Percentiles rank a stretch among this genome's conserved stretches.
Conservation (phyloP, 805 yeast genomes). For the Sporopachydermia lactativora region DNA sequence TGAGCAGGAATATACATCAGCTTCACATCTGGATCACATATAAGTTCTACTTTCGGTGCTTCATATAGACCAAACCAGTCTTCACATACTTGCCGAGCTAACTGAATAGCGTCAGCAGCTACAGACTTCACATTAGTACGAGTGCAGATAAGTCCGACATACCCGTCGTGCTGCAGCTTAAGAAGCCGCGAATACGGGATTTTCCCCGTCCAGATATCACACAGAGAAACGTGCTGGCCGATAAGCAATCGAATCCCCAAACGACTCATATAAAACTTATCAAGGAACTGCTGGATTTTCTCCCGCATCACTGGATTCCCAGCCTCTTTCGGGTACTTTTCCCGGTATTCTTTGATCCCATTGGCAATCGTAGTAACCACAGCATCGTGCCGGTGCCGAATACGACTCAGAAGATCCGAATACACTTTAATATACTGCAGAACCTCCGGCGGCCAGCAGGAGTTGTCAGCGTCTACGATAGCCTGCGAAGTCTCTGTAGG, state of each 20-base stretch:
- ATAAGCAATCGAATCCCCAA: constrained; percentile 3
- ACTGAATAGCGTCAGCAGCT: constrained; percentile 2
- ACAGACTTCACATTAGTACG: background rate
- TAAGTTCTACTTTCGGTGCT: constrained; percentile 2
- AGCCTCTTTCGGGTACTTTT: background rate
- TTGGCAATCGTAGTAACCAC: constrained; percentile 3
- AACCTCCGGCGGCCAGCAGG: constrained; percentile 3
- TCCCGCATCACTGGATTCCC: background rate
- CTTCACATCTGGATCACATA: background rate
- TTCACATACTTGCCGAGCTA: constrained; percentile 3
- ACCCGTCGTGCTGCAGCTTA: background rate
- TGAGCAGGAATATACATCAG: constrained; percentile 4
- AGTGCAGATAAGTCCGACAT: constrained; percentile 2
- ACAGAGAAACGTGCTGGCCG: constrained; percentile 3
- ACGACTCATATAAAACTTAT: constrained; percentile 1
- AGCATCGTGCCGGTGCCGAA: constrained; percentile 2
- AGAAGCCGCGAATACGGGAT: background rate
- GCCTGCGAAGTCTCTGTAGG: background rate
- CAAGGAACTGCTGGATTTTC: constrained; percentile 2
- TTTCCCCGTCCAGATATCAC: constrained; percentile 3
- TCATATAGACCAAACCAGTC: constrained; percentile 4
- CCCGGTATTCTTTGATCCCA: constrained; percentile 2
- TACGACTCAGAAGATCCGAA: background rate
- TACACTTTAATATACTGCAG: background rate
- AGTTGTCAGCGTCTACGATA: background rate